Conservation (phyloP, 2,329 filamentous ascomycete species). For the Colletotrichum karsti region DNA sequence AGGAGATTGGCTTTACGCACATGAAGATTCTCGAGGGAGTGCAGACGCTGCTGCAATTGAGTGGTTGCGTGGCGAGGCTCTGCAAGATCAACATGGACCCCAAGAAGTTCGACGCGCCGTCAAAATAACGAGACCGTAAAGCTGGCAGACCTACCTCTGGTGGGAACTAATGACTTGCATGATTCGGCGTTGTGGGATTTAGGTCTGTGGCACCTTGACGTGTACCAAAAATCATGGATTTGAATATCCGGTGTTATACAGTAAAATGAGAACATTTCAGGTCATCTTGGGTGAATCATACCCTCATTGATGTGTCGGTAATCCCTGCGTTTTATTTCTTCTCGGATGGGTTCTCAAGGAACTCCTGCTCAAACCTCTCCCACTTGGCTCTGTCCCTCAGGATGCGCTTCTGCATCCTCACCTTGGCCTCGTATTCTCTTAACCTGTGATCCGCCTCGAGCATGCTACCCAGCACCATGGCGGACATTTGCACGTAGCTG, state of each 20-base stretch:
- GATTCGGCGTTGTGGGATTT: slow-evolving; percentile 42
- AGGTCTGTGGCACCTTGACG: slow-evolving; percentile 3
- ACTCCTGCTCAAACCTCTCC: slow-evolving; percentile 72
- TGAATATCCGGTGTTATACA: slow-evolving; percentile 19
- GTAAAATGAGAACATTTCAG: slow-evolving; percentile 10
- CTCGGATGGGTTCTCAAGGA: slow-evolving; percentile 51
- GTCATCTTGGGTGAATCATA: not conserved
- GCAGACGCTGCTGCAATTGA: slow-evolving; percentile 92
- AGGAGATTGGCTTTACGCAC: slow-evolving; percentile 98
- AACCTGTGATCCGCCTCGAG: slow-evolving; percentile 78
- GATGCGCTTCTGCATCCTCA: slow-evolving; percentile 72
- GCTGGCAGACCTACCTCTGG: not conserved
- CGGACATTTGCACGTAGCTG: slow-evolving; percentile 86
- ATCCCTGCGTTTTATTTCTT: slow-evolving; percentile 21
- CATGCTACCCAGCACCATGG: slow-evolving; percentile 82
- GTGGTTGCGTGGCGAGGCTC: slow-evolving; percentile 88
- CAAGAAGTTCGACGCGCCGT: slow-evolving; percentile 70
- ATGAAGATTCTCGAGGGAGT: slow-evolving; percentile 99
- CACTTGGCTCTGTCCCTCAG: slow-evolving; percentile 73
- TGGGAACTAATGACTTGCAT: slow-evolving; percentile 33
- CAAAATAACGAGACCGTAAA: slow-evolving; percentile 38
- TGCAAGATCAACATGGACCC: slow-evolving; percentile 98
- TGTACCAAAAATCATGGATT: slow-evolving; percentile 10
- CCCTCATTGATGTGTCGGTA: not conserved
- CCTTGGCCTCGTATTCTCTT: slow-evolving; percentile 70